Conservation (phyloP, 257 asterid species). For the Ilex asprella region DNA sequence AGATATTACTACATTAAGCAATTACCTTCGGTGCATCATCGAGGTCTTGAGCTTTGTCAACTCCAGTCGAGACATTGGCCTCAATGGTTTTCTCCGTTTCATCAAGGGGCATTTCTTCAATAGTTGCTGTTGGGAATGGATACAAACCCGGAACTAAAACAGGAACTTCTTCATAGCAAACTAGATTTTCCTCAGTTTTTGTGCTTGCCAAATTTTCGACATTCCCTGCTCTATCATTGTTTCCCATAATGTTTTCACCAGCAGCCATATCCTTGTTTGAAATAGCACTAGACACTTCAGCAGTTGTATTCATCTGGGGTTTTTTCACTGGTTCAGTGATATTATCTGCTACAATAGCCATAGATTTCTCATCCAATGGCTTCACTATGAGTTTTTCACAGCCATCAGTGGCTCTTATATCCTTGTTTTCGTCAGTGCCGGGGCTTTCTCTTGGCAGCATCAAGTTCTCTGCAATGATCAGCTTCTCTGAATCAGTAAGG, state of each 20-base stretch:
- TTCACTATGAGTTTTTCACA: neutral
- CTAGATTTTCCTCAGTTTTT: slow-evolving; percentile 14
- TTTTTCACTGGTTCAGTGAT: slow-evolving; percentile 8
- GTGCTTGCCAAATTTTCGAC: slow-evolving; percentile 8
- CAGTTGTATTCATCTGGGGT: slow-evolving; percentile 3
- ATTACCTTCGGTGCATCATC: slow-evolving; percentile 42
- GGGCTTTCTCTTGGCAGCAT: slow-evolving; percentile 12
- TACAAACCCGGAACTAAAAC: slow-evolving; percentile 61
- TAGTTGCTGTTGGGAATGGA: slow-evolving; percentile 23
- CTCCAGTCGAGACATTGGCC: slow-evolving; percentile 12
- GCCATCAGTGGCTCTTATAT: neutral
- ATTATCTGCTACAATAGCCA: slow-evolving; percentile 15
- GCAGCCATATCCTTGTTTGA: slow-evolving; percentile 3
- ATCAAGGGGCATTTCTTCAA: slow-evolving; percentile 10
- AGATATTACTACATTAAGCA: slow-evolving; percentile 15
- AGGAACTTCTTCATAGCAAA: slow-evolving; percentile 24
- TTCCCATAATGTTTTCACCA: slow-evolving; percentile 9
- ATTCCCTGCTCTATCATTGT: neutral
- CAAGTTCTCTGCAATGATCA: slow-evolving; percentile 23
- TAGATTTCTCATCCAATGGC: slow-evolving; percentile 11
- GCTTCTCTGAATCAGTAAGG: slow-evolving; percentile 10
- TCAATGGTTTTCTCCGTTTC: neutral
- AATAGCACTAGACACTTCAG: slow-evolving; percentile 3
- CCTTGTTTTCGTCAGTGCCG: slow-evolving; percentile 2
- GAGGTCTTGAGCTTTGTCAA: slow-evolving; percentile 21